Evolutionary conservation across 176 grass and related monocot genomes (phyloP).

Genomic region (Urochloa ruziziensis): DNA sequence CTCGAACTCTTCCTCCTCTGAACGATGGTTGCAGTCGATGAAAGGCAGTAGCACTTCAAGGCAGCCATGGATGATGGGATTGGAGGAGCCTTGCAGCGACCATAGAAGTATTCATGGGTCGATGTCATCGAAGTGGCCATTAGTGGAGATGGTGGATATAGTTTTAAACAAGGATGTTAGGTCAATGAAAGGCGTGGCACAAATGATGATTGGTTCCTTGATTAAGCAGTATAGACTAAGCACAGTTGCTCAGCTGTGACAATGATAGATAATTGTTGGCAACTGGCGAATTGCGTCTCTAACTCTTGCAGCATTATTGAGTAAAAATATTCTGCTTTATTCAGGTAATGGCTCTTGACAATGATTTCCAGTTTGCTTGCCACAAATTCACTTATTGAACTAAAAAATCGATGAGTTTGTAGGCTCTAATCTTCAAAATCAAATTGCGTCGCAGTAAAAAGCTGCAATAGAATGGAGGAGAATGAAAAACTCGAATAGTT

Average conservation of each 20-base stretch:
- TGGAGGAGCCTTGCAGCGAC: background rate
- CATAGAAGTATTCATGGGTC: constrained; percentile 24
- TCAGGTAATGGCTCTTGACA: constrained; percentile 24
- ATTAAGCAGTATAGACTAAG: constrained; percentile 21
- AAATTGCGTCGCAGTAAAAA: background rate
- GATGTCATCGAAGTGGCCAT: constrained; percentile 32
- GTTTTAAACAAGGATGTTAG: constrained; percentile 45
- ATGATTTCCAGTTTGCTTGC: constrained; percentile 18
- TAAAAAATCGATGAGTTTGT: background rate
- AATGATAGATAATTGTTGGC: constrained; percentile 19
- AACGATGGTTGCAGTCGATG: background rate
- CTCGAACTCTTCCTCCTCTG: constrained; percentile 8
- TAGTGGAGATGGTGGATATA: constrained; percentile 29
- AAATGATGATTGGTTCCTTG: constrained; percentile 26
- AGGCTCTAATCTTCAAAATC: background rate
- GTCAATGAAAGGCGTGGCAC: constrained; percentile 22
- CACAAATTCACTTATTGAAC: background rate
- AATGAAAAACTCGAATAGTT: background rate
- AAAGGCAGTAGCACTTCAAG: constrained; percentile 29
- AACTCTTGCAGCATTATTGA: constrained; percentile 25
- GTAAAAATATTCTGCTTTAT: background rate
- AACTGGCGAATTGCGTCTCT: constrained; percentile 14
- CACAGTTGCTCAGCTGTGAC: background rate
- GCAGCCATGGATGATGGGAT: constrained; percentile 23
- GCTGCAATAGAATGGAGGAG: background rate